Base-by-base conservation (phyloP, 306 rosid species). In the Cicer pinnatifidum region DNA sequence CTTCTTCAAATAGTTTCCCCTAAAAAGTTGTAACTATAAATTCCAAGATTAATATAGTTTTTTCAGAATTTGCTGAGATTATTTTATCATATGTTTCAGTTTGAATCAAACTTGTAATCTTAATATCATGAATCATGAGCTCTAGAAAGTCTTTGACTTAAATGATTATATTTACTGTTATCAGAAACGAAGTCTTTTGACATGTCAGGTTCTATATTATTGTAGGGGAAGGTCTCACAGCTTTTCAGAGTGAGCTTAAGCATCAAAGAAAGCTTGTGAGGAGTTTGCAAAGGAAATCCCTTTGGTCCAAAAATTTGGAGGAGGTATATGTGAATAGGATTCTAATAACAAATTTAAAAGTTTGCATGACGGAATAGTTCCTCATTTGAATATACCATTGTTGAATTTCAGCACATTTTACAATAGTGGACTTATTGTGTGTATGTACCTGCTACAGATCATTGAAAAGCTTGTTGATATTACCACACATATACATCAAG, bases 241-340 rank as follows among this genome's bases (percentile, higher is more conserved):
- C 83, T 62, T 89, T 95, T 71, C 90, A 85, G 48, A 87, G 95
- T 65, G 99, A 95, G 86, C 78, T 92, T 47, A 90, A 84, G 78
- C 87, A 92, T 71, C 96, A 95, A 83, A 88, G 86, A 82, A 95
- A 86, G 89, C 84, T 88, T 51, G 97, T 90, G 72, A 90, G 76
- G 86, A 84, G 85, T 82, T 83, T 92, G 88, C 83, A 87, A 86
- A 92, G 75, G 88, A 95, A 85, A 80, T 90, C 93, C 78, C 91
- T 93, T 35, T 95, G 99, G 97, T 88, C 90, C 39, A 86, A 82
- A 81, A 85, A 52, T 80, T 85, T 90, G 82, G 96, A 90, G 45
- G 97, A 89, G 99, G 99, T 92, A 92, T 75, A 80, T 59, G 20
- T 59, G 20, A 52, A 65, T 60, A 40, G 75, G 72, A 78, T 63